Base-by-base conservation (phyloP, 1,139 yeast genomes). In the Debaryomycetaceae sp. region DNA sequence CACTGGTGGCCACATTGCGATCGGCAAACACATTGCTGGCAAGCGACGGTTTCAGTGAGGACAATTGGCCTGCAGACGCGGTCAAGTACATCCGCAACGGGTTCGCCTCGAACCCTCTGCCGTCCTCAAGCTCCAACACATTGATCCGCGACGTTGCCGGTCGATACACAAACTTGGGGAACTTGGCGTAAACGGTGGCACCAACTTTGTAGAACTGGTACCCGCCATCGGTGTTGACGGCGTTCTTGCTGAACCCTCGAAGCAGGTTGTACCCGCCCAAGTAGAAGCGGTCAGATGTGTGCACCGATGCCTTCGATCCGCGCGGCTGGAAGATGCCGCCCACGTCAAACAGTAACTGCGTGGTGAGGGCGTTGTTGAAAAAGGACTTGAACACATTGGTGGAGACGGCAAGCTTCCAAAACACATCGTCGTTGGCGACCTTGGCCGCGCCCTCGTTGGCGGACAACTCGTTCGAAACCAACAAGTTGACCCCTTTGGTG, bases 281-380 rank as follows among this genome's bases (percentile, higher is more conserved):
- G 43, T 71, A 73, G 42, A 72, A 74, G 37, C 65, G 61, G 43
- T 75, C 81, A 9, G 65, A 48, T 5, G 53, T 45, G 38, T 69
- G 75, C 15, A 73, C 57, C 10, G 62, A 57, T n/a, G 52, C 44
- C 36, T 46, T 46, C 25, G 60, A 51, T 27, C 31, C 30, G 5
- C 18, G 16, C n/a, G 49, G 38, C 30, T 48, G 38, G 19, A 39
- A 25, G 24, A 58, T 45, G 10, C 57, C 53, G 12, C 79, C 80
- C 17, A 58, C 40, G 23, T 59, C 58, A 12, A 56, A 48, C 11
- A 50, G 41, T 2, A 65, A 35, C 20, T 60, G 58, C 22, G 71
- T 42, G 13, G 75, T 71, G 32, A 72, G 28, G 32, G 42, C 44
- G 35, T 66, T 58, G 27, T 55, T 45, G 31, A 59, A 55, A 28